A percentile compares a stretch with the other conserved stretches of the same genome.
Conservation (phyloP, 305 asterid species). For the Rubia peregrina region DNA sequence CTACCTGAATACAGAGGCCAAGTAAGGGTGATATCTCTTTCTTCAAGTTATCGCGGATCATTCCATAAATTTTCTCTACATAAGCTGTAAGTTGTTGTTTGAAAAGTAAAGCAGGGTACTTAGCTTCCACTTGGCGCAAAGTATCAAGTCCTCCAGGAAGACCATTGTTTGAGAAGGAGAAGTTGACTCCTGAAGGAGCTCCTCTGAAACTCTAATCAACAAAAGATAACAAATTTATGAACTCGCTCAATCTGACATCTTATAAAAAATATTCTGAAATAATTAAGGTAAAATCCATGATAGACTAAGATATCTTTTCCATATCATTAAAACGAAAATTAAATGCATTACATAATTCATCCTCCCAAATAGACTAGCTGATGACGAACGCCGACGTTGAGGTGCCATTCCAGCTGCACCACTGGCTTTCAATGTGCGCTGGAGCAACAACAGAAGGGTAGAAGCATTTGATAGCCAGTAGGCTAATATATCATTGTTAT, state of each 20-base stretch:
- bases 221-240: constrained; percentile 7
- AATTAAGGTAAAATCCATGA: background rate
- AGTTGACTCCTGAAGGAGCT: constrained; percentile 61
- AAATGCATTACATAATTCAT: constrained; percentile 39
- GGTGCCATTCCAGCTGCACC: constrained; percentile 55
- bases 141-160: constrained; percentile 71
- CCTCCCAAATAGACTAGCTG: constrained; percentile 53
- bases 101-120: constrained; percentile 67
- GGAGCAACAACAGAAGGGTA: constrained; percentile 52
- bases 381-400: constrained; percentile 56
- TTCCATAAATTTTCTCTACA: constrained; percentile 63
- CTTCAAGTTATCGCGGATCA: constrained; percentile 61
- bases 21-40: constrained; percentile 69
- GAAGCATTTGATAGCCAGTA: constrained; percentile 68
- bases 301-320: background rate
- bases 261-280: background rate
- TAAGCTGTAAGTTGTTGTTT: constrained; percentile 72
- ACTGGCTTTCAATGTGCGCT: constrained; percentile 63
- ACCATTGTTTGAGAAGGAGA: constrained; percentile 47
- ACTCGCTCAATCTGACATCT: constrained; percentile 3
- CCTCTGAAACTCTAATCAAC: constrained; percentile 74
- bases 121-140: constrained; percentile 92
- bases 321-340: background rate
- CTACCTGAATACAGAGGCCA: constrained; percentile 62
- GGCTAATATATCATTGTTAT: constrained; percentile 54